Evolutionary conservation across 2,329 filamentous ascomycete genomes (phyloP).

Genomic region (Penicillium sp.): DNA sequence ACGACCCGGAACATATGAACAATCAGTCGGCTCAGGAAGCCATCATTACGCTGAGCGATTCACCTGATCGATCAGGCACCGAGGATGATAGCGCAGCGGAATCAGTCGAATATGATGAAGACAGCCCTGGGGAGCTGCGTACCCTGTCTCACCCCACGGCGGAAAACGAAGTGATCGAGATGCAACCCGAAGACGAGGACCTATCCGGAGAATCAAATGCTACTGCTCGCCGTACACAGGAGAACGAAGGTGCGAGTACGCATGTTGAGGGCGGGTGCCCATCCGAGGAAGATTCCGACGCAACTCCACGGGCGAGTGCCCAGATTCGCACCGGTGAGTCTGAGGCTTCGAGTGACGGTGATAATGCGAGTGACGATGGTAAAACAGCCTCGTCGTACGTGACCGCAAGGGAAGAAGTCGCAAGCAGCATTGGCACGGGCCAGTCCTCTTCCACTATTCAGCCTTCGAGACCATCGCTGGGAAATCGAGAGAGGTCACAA

Average conservation of each 20-base stretch:
- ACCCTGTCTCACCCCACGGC: conserved; percentile 20
- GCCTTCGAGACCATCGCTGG: conserved; percentile 1
- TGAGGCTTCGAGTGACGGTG: conserved; percentile 7
- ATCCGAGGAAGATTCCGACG: conserved; percentile 9
- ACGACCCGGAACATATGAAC: conserved; percentile 18
- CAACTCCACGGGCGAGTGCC: conserved; percentile 11
- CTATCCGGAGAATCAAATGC: not conserved
- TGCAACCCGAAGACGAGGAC: not conserved
- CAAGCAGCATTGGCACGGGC: conserved; percentile 14
- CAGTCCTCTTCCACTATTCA: conserved; percentile 12
- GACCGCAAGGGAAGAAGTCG: conserved; percentile 25
- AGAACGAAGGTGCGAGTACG: conserved; percentile 7
- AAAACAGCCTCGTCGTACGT: conserved; percentile 25
- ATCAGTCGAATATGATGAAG: conserved; percentile 11
- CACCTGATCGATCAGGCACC: conserved; percentile 4
- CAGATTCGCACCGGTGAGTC: conserved; percentile 4
- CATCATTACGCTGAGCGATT: conserved; percentile 15
- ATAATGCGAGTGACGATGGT: conserved; percentile 8
- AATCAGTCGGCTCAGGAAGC: conserved; percentile 13
- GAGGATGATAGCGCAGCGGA: conserved; percentile 12
- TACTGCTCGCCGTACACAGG: conserved; percentile 15
- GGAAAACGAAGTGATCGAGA: conserved; percentile 11
- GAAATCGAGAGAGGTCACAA: conserved; percentile 4
- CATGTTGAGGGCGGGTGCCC: not conserved
- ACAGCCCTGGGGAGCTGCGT: conserved; percentile 16